phyloP scores from a whole-genome alignment of 441 rosid genomes.

The Flueggea neowawraea region DNA sequence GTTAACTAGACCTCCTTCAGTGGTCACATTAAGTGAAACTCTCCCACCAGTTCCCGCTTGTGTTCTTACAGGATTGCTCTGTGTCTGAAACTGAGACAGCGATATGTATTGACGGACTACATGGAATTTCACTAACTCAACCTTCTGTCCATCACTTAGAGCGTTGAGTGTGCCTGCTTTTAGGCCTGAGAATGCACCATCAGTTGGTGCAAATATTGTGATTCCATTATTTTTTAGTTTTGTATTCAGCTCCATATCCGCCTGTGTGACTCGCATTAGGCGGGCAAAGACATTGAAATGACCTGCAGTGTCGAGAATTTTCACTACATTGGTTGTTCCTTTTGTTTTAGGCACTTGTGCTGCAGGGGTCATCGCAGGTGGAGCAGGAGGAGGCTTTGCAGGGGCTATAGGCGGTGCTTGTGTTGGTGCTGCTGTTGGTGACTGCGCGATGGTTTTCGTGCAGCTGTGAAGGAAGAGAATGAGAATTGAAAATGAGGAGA shows the following conservation, averaged over 20 bases:
- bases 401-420: slow-evolving; percentile 17
- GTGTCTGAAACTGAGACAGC: slow-evolving; percentile 53
- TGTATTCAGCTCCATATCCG: slow-evolving; percentile 41
- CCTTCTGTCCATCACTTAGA: slow-evolving; percentile 47
- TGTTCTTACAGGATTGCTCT: slow-evolving; percentile 67
- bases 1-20: slow-evolving; percentile 52
- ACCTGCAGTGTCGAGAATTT: slow-evolving; percentile 61
- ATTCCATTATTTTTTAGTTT: slow-evolving; percentile 65
- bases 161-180: slow-evolving; percentile 57
- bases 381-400: slow-evolving; percentile 24
- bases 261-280: slow-evolving; percentile 50
- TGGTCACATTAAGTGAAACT: slow-evolving; percentile 58
- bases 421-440: not conserved
- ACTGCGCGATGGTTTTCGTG: too few relatives aligned
- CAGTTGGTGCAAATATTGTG: slow-evolving; percentile 67
- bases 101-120: slow-evolving; percentile 50
- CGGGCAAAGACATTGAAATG: slow-evolving; percentile 52
- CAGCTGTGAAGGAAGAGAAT: too few relatives aligned
- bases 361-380: not conserved
- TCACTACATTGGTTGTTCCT: slow-evolving; percentile 8
- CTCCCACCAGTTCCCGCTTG: slow-evolving; percentile 58
- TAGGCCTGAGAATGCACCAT: slow-evolving; percentile 50
- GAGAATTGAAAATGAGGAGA: not conserved
- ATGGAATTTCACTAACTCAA: slow-evolving; percentile 57
- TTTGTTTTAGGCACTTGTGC: not conserved